Conservation (phyloP, 2,329 filamentous ascomycete species). For the Dendrostoma leiphaemia region DNA sequence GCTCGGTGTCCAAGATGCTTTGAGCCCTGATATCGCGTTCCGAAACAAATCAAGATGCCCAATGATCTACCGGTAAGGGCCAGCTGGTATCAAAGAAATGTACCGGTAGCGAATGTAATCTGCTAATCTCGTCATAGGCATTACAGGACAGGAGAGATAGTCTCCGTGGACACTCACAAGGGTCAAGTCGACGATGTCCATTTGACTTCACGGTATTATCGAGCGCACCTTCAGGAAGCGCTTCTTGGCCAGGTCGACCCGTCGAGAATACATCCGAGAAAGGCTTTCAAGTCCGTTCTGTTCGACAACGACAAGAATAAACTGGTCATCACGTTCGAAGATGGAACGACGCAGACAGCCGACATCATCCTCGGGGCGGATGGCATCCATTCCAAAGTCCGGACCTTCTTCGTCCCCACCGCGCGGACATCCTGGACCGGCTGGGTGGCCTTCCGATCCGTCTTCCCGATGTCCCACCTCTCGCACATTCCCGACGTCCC, state of each 20-base stretch:
- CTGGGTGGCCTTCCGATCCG: constrained; percentile 42
- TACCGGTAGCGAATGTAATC: neutral
- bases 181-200: constrained; percentile 36
- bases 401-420: constrained; percentile 40
- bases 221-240: constrained; percentile 48
- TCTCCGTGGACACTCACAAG: constrained; percentile 40
- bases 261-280: constrained; percentile 40
- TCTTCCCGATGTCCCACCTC: constrained; percentile 40
- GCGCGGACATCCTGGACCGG: constrained; percentile 47
- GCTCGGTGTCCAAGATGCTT: constrained; percentile 45
- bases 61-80: constrained; percentile 42
- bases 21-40: constrained; percentile 38
- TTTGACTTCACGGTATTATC: constrained; percentile 43
- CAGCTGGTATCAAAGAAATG: too few species aligned
- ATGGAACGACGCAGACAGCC: constrained; percentile 40
- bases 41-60: constrained; percentile 39
- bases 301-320: constrained; percentile 23
- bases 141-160: constrained; percentile 41
- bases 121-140: constrained; percentile 27
- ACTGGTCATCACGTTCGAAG: constrained; percentile 43
- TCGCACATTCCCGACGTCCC: constrained; percentile 36
- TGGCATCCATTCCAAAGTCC: constrained; percentile 48
- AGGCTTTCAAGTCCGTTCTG: constrained; percentile 36
- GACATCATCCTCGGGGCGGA: constrained; percentile 52
- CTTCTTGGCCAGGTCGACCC: constrained; percentile 42